Evolutionary conservation across 768 basidiomycete species (phyloP).

Genomic region (Candolleomyces eurysporus): DNA sequence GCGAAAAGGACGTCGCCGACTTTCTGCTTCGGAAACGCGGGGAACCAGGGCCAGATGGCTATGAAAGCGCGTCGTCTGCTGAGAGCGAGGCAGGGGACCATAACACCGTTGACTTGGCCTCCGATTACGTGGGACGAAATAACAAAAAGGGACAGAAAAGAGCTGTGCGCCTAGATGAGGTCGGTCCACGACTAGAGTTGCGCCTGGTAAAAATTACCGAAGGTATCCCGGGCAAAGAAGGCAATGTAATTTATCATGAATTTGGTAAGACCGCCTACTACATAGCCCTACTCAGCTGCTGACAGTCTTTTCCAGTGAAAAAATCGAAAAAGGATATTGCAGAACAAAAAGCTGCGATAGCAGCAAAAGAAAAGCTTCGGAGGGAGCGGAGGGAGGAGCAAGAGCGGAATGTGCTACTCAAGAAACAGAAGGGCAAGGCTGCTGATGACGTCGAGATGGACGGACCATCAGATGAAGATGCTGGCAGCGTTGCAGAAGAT

Average conservation of each 20-base stretch:
- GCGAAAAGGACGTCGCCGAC: conserved; percentile 93
- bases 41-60: conserved; percentile 61
- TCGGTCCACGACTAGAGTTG: conserved; percentile 95
- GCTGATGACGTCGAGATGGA: conserved; percentile 34
- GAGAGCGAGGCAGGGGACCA: conserved; percentile 87
- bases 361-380: conserved; percentile 70
- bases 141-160: conserved; percentile 90
- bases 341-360: conserved; percentile 69
- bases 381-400: conserved; percentile 86
- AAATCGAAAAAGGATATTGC: conserved; percentile 78
- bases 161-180: conserved; percentile 89
- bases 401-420: conserved; percentile 75
- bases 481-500: conserved; percentile 38
- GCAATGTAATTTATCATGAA: conserved; percentile 91
- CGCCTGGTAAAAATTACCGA: conserved; percentile 91
- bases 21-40: conserved; percentile 79
- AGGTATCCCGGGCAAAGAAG: conserved; percentile 91
- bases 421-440: conserved; percentile 39
- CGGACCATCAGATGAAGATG: conserved; percentile 40
- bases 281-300: neutral
- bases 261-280: conserved; percentile 61
- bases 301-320: conserved; percentile 60
- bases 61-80: conserved; percentile 80
- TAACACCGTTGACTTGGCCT: conserved; percentile 80
- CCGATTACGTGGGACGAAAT: conserved; percentile 92